A percentile compares a stretch with the other conserved stretches of the same genome.
Conservation (phyloP, 805 yeast species). For the Blastobotrys chiropterorum region DNA sequence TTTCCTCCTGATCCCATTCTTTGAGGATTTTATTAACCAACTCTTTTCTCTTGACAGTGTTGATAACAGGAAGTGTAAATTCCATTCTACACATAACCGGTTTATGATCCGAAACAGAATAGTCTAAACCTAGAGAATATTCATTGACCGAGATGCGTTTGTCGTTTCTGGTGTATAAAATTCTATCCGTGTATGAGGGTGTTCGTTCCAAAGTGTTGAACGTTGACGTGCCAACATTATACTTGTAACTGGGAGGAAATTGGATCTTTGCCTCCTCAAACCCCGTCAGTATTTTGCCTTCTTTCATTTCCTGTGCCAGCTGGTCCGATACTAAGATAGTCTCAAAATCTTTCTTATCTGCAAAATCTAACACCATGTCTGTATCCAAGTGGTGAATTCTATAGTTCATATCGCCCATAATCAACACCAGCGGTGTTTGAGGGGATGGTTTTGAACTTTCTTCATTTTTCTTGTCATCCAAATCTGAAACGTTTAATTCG, state of each 20-base stretch:
- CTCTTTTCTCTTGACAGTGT: conserved; percentile 32
- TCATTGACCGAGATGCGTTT: conserved; percentile 18
- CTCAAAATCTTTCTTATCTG: conserved; percentile 28
- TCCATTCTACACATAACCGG: conserved; percentile 43
- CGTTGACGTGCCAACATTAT: conserved; percentile 25
- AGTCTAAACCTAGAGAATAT: conserved; percentile 25
- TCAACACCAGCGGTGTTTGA: background rate
- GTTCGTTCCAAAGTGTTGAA: conserved; percentile 30
- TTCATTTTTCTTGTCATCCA: conserved; percentile 24
- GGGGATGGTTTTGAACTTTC: background rate
- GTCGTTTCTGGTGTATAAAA: conserved; percentile 32
- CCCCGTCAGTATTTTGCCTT: conserved; percentile 35
- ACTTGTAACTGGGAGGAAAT: conserved; percentile 53
- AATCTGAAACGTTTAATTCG: too few relatives aligned
- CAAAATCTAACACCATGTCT: conserved; percentile 27
- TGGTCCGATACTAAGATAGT: conserved; percentile 41
- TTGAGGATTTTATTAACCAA: conserved; percentile 36
- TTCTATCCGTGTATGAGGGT: conserved; percentile 59
- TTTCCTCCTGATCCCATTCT: conserved; percentile 40
- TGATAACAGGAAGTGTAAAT: conserved; percentile 32
- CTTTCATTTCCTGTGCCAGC: conserved; percentile 32
- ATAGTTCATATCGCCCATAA: conserved; percentile 52
- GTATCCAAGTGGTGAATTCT: conserved; percentile 34
- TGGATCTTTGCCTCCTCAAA: conserved; percentile 43
- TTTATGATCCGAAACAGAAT: conserved; percentile 47